Conservation (phyloP, 2,329 filamentous ascomycete species). For the Talaromyces sp. region DNA sequence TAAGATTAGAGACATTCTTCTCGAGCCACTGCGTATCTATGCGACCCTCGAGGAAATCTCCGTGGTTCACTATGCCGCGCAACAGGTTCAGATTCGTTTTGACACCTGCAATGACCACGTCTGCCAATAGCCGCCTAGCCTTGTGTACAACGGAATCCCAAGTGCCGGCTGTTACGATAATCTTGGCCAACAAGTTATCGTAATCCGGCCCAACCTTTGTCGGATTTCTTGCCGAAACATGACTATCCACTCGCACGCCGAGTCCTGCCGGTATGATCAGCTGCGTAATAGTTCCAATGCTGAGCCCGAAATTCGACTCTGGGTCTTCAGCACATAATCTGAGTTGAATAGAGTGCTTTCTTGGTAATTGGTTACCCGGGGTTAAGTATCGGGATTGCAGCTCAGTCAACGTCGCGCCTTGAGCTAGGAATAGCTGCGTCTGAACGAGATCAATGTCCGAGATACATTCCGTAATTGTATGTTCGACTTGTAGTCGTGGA, state of each 20-base stretch:
- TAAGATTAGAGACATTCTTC: background rate
- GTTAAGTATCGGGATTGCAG: background rate
- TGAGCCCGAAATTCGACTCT: background rate
- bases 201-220: background rate
- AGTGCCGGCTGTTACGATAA: background rate
- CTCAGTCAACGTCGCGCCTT: background rate
- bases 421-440: background rate
- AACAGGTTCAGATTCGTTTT: background rate
- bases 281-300: background rate
- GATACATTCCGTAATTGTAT: background rate
- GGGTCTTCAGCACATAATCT: background rate
- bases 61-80: background rate
- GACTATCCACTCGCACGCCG: background rate
- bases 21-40: background rate
- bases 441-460: background rate
- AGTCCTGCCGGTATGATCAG: background rate
- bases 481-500: background rate
- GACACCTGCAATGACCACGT: background rate
- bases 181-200: background rate
- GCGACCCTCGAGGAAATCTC: background rate
- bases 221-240: background rate
- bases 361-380: background rate
- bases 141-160: background rate
- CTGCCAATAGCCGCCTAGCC: background rate
- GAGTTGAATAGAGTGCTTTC: background rate